phyloP scores from a whole-genome alignment of 164 flowering plant species.

The Vitis amurensis region DNA sequence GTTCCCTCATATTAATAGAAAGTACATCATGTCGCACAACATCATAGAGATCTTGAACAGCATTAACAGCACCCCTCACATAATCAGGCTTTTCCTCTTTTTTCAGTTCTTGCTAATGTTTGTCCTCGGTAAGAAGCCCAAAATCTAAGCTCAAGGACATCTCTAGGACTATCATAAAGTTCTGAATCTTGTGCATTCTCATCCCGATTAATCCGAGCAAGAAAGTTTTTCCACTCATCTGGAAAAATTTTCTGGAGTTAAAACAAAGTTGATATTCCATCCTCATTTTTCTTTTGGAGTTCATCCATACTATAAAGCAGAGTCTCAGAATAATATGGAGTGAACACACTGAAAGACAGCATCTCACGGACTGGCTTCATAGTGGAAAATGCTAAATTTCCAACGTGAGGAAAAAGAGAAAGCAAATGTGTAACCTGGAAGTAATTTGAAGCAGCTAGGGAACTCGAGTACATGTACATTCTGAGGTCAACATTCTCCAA shows the following conservation, averaged over 20 bases:
- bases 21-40: slow-evolving; percentile 74
- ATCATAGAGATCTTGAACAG: slow-evolving; percentile 91
- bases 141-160: slow-evolving; percentile 84
- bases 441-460: too few relatives aligned
- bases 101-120: slow-evolving; percentile 93
- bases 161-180: slow-evolving; percentile 59
- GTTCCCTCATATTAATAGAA: slow-evolving; percentile 62
- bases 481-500: too few relatives aligned
- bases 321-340: too few relatives aligned
- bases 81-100: slow-evolving; percentile 58
- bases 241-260: too few relatives aligned
- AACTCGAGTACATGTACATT: too few relatives aligned
- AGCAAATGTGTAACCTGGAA: too few relatives aligned
- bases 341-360: slow-evolving; percentile 64
- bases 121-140: slow-evolving; percentile 99
- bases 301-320: too few relatives aligned
- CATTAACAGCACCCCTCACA: slow-evolving; percentile 77
- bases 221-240: slow-evolving; percentile 99
- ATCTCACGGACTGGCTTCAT: slow-evolving; percentile 75
- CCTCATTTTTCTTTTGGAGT: too few relatives aligned
- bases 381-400: too few relatives aligned
- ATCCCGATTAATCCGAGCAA: slow-evolving; percentile 89
- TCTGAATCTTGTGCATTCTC: slow-evolving; percentile 73
- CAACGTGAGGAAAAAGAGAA: too few relatives aligned
- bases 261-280: too few relatives aligned